phyloP scores from a whole-genome alignment of 2,329 filamentous ascomycete genomes.

The Aureobasidium zeae region DNA sequence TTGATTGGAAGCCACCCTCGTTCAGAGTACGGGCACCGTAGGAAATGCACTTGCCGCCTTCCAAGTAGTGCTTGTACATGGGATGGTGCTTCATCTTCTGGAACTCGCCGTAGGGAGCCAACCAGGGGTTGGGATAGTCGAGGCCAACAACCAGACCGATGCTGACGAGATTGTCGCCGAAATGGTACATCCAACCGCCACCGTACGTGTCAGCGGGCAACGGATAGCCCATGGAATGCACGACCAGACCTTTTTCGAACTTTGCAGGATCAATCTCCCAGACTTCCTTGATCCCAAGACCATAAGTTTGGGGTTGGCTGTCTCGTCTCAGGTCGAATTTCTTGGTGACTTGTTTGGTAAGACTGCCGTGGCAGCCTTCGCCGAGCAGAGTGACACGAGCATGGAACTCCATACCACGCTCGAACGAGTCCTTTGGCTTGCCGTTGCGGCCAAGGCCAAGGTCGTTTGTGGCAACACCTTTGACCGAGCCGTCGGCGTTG shows the following conservation, averaged over 20 bases:
- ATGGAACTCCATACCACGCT: constrained; percentile 97
- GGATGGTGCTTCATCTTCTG: constrained; percentile 98
- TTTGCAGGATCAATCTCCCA: constrained; percentile 94
- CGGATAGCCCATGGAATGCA: constrained; percentile 89
- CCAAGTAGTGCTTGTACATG: constrained; percentile 74
- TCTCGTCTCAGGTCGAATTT: constrained; percentile 86
- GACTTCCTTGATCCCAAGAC: constrained; percentile 87
- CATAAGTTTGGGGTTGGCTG: constrained; percentile 91
- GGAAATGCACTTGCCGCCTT: constrained; percentile 94
- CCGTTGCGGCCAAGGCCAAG: constrained; percentile 74
- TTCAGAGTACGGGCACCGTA: constrained; percentile 87
- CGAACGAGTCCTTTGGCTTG: constrained; percentile 79
- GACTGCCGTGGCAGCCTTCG: constrained; percentile 90
- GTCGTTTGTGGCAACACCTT: constrained; percentile 93
- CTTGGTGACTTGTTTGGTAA: constrained; percentile 90
- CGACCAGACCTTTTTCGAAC: constrained; percentile 75
- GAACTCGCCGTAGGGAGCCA: constrained; percentile 92
- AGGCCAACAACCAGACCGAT: constrained; percentile 86
- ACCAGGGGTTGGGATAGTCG: constrained; percentile 94
- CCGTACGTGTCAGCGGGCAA: constrained; percentile 83
- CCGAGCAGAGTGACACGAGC: constrained; percentile 83
- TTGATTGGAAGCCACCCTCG: constrained; percentile 94
- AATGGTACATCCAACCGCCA: constrained; percentile 99
- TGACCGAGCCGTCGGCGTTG: constrained; percentile 73
- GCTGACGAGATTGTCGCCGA: constrained; percentile 91